Base-by-base conservation (phyloP, 306 rosid genomes). In the Cajanus cajan region DNA sequence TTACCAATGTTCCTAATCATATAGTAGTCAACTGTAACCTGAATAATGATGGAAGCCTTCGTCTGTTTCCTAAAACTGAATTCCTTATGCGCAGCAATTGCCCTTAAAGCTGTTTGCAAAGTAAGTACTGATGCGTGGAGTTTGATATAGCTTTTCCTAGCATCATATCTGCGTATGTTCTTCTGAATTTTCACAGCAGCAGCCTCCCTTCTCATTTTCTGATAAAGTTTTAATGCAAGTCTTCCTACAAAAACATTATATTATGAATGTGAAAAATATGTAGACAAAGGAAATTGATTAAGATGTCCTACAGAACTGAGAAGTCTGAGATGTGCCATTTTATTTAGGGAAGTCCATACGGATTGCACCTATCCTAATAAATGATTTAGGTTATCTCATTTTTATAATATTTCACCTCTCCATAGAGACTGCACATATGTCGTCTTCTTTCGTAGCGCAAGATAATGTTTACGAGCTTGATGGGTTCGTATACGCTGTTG, bases 81-180 rank as follows among this genome's bases (percentile, higher is more conserved):
- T 78, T 90, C 89, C 13, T 88, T 96, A 67, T 80, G 88, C 68
- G 94, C 93, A 82, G 97, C 87, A 75, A 96, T 85, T 85, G 93
- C 92, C 84, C 97, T 89, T 85, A 90, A 85, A 81, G 94, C 98
- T 77, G 94, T 91, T 84, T 96, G 97, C 88, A 96, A 78, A 79
- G 77, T 55, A 71, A 93, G 90, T 61, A 81, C 97, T 16, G 96
- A 83, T 41, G 82, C 52, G 22, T 90, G 91, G 81, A 93, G 90
- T 52, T 55, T 84, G 47, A 37, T 87, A 80, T 90, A 95, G 58
- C 79, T 25, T 88, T 80, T 85, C 83, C 94, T 87, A 15, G 96
- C 85, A 22, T 78, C 82, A 85, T 90, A 41, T 83, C 90, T 83
- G 59, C 99, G 96, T 6, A 48, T 31, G 63, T 89, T 78, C 84